Evolutionary conservation across 306 rosid genomes (phyloP), one percentile per base, ranked within the genome.

Genomic region (Dryas alaskensis): DNA sequence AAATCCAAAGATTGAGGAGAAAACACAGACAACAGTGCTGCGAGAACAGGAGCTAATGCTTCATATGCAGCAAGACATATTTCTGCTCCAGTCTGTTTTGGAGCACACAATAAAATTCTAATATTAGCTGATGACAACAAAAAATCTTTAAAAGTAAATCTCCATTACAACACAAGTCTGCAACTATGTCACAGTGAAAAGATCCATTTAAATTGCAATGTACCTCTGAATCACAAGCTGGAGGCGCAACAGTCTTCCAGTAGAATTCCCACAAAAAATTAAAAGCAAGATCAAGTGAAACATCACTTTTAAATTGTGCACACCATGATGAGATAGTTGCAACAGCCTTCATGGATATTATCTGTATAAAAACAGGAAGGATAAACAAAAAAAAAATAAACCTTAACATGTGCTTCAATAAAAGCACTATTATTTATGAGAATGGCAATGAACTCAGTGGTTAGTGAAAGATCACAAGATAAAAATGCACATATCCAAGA

Each of bases 1-100:
- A 70, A 73, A 82, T 76, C 54, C 80, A 77, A 65, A 71, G 80
- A 44, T 51, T 78, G 85, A 81, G 71, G 74, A 77, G 86, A 81
- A 86, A 72, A 89, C 59, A 83, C 17, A 27, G 91, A 80, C 48
- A 76, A 88, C 63, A 89, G 81, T 49, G 83, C 89, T 69, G 78
- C 83, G 73, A 93, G 86, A 82, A 81, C 92, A 80, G 80, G 78
- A 80, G 86, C 84, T 80, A 93, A 77, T 10, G 90, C 89, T 84
- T 93, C 96, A 83, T 89, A 88, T 73, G 96, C 89, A 42, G 97
- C 98, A 81, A 93, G 89, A 87, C 74, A 51, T 77, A 91, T 81
- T 86, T 93, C 98, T 70, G 96, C 91, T 60, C 83, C 90, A 70
- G 71, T 74, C 98, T 93, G 87, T 73, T 52, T 80, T 82, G 55